Conservation (phyloP, 179 eudicot genomes). For the Heliamphora pulchella region DNA sequence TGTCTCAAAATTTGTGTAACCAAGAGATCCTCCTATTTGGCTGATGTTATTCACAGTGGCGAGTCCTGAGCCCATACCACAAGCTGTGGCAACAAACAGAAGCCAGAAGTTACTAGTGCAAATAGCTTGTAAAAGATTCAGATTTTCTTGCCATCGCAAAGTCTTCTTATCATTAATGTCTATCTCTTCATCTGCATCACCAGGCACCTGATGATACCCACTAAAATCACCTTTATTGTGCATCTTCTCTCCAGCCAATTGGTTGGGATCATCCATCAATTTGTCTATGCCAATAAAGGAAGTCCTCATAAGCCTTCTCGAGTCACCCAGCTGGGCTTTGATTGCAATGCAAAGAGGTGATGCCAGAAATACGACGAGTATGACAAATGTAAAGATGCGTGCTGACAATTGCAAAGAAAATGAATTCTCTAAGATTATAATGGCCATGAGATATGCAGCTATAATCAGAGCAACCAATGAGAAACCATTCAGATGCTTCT, state of each 20-base stretch:
- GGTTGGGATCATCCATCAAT: no score
- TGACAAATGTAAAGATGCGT: conserved; percentile 32
- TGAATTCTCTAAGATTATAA: conserved; percentile 49
- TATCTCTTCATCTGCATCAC: no score
- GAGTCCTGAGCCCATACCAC: conserved; percentile 81
- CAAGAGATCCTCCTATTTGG: conserved; percentile 74
- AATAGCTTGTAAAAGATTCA: conserved; percentile 62
- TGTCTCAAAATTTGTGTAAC: conserved; percentile 48
- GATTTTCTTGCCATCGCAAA: conserved; percentile 14
- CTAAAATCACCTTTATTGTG: no score
- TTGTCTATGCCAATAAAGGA: no score
- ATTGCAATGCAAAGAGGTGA: conserved; percentile 51
- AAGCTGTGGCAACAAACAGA: conserved; percentile 51
- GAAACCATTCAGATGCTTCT: conserved; percentile 49
- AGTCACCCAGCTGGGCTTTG: conserved; percentile 33
- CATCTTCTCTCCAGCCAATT: no score
- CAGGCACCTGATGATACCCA: no score
- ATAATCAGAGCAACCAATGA: conserved; percentile 45
- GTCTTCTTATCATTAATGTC: no score
- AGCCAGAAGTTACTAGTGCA: conserved; percentile 70
- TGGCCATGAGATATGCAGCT: conserved; percentile 56
- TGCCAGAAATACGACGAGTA: conserved; percentile 44
- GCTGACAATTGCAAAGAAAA: conserved; percentile 35
- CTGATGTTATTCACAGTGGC: conserved; percentile 76
- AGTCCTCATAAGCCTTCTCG: neutral